phyloP scores from a whole-genome alignment of 768 basidiomycete genomes.

The Mycena capillaripes region DNA sequence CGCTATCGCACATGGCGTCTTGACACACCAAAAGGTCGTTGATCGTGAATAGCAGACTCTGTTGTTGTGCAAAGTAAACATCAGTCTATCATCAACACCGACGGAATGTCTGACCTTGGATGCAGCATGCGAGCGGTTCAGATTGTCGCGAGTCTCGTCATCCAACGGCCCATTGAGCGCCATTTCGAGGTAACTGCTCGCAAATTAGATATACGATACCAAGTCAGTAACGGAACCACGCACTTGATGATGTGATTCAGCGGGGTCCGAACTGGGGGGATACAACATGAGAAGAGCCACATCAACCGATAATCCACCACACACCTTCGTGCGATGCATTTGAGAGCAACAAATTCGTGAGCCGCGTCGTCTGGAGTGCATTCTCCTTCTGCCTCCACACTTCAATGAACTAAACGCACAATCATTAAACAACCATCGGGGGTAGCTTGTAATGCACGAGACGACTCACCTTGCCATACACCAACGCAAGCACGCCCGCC shows the following conservation, averaged over 20 bases:
- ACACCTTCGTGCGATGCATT: constrained; percentile 89
- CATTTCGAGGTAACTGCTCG: constrained; percentile 78
- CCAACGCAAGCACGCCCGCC: constrained; percentile 81
- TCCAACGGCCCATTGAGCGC: constrained; percentile 84
- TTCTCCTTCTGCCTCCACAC: constrained; percentile 89
- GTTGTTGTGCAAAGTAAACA: too few relatives aligned
- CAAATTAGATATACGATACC: constrained; percentile 1
- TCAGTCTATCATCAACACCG: neutral
- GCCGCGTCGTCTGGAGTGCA: constrained; percentile 76
- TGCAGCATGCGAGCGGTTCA: constrained; percentile 79
- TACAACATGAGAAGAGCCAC: neutral
- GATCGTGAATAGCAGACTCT: constrained; percentile 85
- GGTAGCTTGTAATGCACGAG: neutral
- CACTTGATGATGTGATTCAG: constrained; percentile 89
- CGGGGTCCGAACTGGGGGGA: constrained; percentile 75
- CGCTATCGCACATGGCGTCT: neutral
- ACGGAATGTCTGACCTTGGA: constrained; percentile 65
- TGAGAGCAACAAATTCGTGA: constrained; percentile 81
- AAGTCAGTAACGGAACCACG: constrained; percentile 33
- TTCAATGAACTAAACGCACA: constrained; percentile 73
- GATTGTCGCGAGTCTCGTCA: constrained; percentile 79
- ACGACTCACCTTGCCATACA: constrained; percentile 75
- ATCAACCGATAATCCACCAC: constrained; percentile 15
- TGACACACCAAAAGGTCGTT: constrained; percentile 77
- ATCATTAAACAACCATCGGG: neutral